Evolutionary conservation across 345 rosid genomes (phyloP), one percentile per base, ranked within the genome.

Genomic region (Ailanthus altissimus): DNA sequence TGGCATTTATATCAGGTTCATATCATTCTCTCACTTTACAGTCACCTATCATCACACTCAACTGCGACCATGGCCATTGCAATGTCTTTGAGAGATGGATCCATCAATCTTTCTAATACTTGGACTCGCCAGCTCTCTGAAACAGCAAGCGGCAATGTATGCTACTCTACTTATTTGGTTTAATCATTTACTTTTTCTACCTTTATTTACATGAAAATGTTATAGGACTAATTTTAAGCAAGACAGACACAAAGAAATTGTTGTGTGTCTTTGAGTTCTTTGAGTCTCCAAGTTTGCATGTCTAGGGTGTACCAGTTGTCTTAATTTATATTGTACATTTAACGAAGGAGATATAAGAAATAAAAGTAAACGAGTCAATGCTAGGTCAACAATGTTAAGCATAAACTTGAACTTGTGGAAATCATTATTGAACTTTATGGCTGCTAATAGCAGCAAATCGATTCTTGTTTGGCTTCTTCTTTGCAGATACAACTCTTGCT

Each of bases 101-200:
- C 98, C n/a, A 83, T 92, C 62, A 97, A 92, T 87, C 97, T 97
- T 76, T 88, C 97, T 72, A 97, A 97, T 84, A 78, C 84, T 1
- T 94, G 98, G 97, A 92, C 96, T 38, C 96, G 97, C 16, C 93
- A 89, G 85, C 97, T 97, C 70, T 92, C 97, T 38, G 93, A 89
- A 71, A 88, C 92, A 74, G 76, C 97, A 42, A 88, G 83, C 72
- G 99, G 97, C 85, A 90, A 92, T 85, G 99, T 93, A 87, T 75
- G 88, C 71, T 83, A 65, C 69, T 81, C 38, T 46, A 47, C 23
- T 10, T 45, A 62, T 20, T 61, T 60, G 9, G 49, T 65, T 43
- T 77, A 0, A 47, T 5, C 57, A 21, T 36, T 76, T 65, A 3
- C 32, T 28, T 50, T 68, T 45, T 5, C 79, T 51, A 60, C 32